Percentiles rank a stretch among this genome's conserved stretches.
Conservation (phyloP, 2,329 filamentous ascomycete species). For the Epichloe amarillans region DNA sequence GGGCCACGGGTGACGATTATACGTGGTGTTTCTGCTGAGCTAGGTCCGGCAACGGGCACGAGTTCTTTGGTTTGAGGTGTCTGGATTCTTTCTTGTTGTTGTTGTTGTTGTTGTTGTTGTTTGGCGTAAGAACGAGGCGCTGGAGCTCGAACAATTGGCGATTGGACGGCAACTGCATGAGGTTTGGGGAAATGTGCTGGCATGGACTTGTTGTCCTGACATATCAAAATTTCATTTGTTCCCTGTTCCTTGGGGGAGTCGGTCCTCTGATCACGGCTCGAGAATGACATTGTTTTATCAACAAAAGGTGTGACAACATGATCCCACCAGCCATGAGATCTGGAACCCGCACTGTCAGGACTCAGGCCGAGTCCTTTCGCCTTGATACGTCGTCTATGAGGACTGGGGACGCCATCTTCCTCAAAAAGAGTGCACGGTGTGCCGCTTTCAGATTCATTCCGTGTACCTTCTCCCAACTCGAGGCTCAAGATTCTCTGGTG, state of each 20-base stretch:
- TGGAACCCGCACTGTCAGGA: constrained; percentile 38
- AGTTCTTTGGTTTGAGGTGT: neutral
- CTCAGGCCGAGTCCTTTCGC: constrained; percentile 24
- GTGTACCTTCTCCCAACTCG: constrained; percentile 15
- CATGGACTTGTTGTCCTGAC: constrained; percentile 6
- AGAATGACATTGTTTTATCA: constrained; percentile 30
- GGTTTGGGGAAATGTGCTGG: constrained; percentile 8
- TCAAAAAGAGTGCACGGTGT: constrained; percentile 54
- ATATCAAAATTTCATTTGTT: constrained; percentile 26
- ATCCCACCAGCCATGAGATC: constrained; percentile 65
- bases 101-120: neutral
- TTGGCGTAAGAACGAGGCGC: constrained; percentile 14
- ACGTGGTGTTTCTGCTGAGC: neutral
- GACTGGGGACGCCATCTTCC: constrained; percentile 42
- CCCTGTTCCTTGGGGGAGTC: constrained; percentile 17
- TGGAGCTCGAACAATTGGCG: constrained; percentile 24
- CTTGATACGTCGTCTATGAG: constrained; percentile 26
- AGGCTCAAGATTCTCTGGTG: constrained; percentile 23
- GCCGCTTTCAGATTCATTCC: constrained; percentile 35
- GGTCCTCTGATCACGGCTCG: constrained; percentile 21
- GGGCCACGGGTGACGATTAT: neutral
- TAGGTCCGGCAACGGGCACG: neutral
- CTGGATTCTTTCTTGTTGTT: neutral
- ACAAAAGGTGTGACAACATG: constrained; percentile 58
- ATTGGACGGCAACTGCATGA: constrained; percentile 11